Evolutionary conservation across 75 land plant genomes (phyloP).

Genomic region (Larix kaempferi): DNA sequence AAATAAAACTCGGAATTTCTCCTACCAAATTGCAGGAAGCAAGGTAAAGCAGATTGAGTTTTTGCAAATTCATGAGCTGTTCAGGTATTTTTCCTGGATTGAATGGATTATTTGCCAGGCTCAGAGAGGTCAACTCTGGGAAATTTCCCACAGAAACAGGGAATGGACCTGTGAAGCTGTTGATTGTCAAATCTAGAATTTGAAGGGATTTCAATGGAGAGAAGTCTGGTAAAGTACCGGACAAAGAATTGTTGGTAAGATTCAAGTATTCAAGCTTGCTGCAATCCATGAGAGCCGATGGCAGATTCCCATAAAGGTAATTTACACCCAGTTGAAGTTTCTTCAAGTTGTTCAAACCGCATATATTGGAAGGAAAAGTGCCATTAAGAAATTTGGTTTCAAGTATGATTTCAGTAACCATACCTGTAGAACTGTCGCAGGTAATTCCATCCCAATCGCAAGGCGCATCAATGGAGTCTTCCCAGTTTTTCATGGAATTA

Average conservation of each 20-base stretch:
- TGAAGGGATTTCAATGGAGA: conserved; percentile 31
- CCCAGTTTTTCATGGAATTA: conserved; percentile 31
- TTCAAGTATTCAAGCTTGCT: conserved; percentile 48
- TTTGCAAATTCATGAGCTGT: conserved; percentile 41
- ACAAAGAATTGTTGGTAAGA: conserved; percentile 44
- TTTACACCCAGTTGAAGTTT: conserved; percentile 47
- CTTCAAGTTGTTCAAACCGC: conserved; percentile 19
- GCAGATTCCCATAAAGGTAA: conserved; percentile 50
- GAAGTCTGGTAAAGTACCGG: conserved; percentile 68
- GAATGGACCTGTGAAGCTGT: conserved; percentile 49
- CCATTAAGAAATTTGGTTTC: conserved; percentile 38
- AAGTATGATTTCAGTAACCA: conserved; percentile 39
- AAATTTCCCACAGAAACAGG: conserved; percentile 52
- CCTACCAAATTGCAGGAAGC: conserved; percentile 41
- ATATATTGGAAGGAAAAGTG: conserved; percentile 31
- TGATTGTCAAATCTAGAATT: conserved; percentile 43
- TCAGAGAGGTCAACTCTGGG: conserved; percentile 24
- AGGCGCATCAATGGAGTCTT: neutral
- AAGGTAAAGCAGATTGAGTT: conserved; percentile 45
- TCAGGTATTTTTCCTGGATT: conserved; percentile 47
- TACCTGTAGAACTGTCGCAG: conserved; percentile 37
- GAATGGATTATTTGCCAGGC: conserved; percentile 44
- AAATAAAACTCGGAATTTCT: conserved; percentile 49
- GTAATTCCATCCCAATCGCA: conserved; percentile 25
- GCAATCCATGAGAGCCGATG: conserved; percentile 39